These are phyloP conservation scores for Fusarium marasasianum DNA, from an alignment of 2,329 filamentous ascomycete genomes.

Conservation along the genomic window DNA sequence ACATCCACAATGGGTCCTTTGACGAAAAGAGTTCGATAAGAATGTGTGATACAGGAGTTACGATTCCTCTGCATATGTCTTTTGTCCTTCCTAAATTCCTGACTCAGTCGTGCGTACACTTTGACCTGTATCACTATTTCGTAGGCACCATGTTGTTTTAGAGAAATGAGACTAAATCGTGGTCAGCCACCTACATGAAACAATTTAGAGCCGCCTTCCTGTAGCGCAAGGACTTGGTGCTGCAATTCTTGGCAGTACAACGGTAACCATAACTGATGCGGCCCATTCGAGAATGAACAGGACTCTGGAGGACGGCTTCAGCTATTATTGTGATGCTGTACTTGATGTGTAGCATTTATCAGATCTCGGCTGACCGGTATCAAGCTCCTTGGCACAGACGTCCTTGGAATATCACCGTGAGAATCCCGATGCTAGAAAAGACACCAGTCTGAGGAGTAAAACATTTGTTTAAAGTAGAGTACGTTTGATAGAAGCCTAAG, in stretches of 20 bases:
- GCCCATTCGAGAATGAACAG: rapidly evolving
- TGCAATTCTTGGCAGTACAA: neutral
- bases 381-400: neutral
- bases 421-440: neutral
- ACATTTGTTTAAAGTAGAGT: neutral
- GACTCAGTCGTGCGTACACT: neutral
- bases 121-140: neutral
- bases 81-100: neutral
- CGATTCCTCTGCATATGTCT: neutral
- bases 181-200: rapidly evolving
- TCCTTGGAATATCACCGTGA: neutral
- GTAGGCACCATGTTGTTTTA: rapidly evolving
- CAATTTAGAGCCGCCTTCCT: neutral
- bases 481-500: neutral
- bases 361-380: neutral
- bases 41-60: neutral
- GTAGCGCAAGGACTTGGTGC: neutral
- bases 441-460: rapidly evolving
- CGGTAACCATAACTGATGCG: neutral
- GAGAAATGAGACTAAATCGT: rapidly evolving
- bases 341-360: too few species aligned
- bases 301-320: too few species aligned
- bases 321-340: neutral
- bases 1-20: too few species aligned
- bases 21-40: neutral